Evolutionary conservation across 139 green algal genomes (phyloP).

Genomic region (Auxenochlorella pyrenoidosa): DNA sequence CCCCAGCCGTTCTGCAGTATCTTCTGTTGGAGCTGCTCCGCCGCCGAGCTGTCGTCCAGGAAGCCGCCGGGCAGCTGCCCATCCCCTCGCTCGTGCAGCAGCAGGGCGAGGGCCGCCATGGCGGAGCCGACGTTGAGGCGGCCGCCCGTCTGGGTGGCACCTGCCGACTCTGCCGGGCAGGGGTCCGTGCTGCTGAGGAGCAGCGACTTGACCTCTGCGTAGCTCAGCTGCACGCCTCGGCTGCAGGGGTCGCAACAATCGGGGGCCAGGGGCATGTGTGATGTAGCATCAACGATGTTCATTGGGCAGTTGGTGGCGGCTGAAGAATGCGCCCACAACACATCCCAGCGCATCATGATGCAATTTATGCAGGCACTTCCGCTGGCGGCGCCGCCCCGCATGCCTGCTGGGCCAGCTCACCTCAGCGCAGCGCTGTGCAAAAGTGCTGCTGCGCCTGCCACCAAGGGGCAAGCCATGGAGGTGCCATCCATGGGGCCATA

Average conservation of each 20-base stretch:
- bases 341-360: too few relatives aligned
- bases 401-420: neutral
- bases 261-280: neutral
- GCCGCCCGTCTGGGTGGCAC: neutral
- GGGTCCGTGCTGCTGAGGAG: neutral
- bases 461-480: slow-evolving; percentile 27
- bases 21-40: neutral
- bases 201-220: slow-evolving; percentile 2
- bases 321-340: too few relatives aligned
- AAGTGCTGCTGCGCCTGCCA: slow-evolving; percentile 12
- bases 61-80: neutral
- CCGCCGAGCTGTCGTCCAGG: neutral
- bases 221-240: neutral
- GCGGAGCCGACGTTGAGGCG: slow-evolving; percentile 18
- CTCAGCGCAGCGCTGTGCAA: slow-evolving; percentile 1
- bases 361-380: neutral
- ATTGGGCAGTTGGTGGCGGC: too few relatives aligned
- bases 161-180: neutral
- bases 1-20: neutral
- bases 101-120: slow-evolving; percentile 13
- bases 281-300: too few relatives aligned
- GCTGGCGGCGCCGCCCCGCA: neutral
- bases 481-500: slow-evolving; percentile 30
- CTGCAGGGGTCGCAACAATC: neutral
- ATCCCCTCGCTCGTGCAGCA: neutral